These are phyloP conservation scores for Blastobotrys aristatus DNA, from an alignment of 1,139 yeast genomes.

Conservation along the genomic window DNA sequence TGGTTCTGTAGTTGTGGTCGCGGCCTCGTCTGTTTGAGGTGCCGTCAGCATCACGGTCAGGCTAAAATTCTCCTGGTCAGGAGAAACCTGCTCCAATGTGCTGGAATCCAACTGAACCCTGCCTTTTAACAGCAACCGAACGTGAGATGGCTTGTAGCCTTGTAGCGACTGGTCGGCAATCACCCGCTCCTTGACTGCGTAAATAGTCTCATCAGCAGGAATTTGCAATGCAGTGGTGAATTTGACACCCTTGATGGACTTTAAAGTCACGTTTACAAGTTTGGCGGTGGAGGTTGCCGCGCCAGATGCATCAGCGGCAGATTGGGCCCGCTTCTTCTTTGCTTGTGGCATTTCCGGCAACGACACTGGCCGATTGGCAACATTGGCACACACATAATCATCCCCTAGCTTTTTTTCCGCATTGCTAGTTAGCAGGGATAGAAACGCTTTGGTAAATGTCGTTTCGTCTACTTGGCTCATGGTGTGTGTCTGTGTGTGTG, in stretches of 20 bases:
- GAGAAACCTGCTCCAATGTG: conserved; percentile 9
- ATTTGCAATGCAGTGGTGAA: conserved; percentile 25
- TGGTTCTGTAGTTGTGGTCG: conserved; percentile 14
- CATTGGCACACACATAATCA: conserved; percentile 14
- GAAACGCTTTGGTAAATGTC: conserved; percentile 17
- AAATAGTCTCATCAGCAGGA: conserved; percentile 25
- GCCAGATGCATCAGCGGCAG: neutral
- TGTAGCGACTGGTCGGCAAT: conserved; percentile 25
- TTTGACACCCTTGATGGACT: conserved; percentile 32
- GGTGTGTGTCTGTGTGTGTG: neutral
- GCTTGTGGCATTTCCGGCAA: conserved; percentile 20
- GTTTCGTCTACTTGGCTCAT: conserved; percentile 11
- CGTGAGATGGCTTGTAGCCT: conserved; percentile 18
- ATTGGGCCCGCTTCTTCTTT: conserved; percentile 13
- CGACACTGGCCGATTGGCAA: conserved; percentile 13
- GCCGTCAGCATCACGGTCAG: conserved; percentile 25
- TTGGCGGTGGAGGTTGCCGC: conserved; percentile 4
- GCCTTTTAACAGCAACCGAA: conserved; percentile 30
- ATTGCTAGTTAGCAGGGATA: conserved; percentile 15
- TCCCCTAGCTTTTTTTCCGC: conserved; percentile 12
- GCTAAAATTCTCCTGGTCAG: conserved; percentile 17
- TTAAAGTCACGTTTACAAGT: conserved; percentile 22
- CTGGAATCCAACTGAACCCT: conserved; percentile 30
- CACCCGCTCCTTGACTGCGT: conserved; percentile 29
- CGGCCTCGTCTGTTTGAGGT: conserved; percentile 11